phyloP scores from a whole-genome alignment of 768 basidiomycete genomes.

The Hygrocybe coccinea region DNA sequence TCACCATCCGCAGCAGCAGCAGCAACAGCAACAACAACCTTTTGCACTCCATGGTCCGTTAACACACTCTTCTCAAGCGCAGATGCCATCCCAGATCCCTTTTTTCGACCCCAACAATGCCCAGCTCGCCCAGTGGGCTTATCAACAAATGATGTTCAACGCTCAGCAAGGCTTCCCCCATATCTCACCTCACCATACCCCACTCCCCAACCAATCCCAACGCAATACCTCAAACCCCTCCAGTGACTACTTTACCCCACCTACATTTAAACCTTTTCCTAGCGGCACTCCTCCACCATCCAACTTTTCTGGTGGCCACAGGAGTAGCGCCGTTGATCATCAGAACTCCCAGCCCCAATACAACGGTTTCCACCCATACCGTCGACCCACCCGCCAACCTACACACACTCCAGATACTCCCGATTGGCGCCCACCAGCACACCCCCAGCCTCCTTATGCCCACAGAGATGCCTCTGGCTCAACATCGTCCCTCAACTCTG shows the following conservation, averaged over 20 bases:
- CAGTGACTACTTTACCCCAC: constrained; percentile 55
- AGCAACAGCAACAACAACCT: constrained; percentile 35
- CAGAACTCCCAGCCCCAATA: constrained; percentile 28
- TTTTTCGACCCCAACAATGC: constrained; percentile 74
- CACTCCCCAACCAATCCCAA: constrained; percentile 35
- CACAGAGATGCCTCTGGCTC: constrained; percentile 77
- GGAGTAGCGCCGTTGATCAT: constrained; percentile 20
- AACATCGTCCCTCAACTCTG: constrained; percentile 71
- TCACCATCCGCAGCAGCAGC: constrained; percentile 50
- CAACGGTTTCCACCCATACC: constrained; percentile 77
- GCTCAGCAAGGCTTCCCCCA: constrained; percentile 52
- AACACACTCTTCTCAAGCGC: constrained; percentile 14
- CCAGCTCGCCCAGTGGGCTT: constrained; percentile 82
- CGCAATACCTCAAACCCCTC: constrained; percentile 29
- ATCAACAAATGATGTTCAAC: constrained; percentile 87
- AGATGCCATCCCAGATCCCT: constrained; percentile 47
- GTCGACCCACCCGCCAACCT: constrained; percentile 56
- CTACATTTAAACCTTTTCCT: constrained; percentile 58
- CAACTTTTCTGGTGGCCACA: constrained; percentile 39
- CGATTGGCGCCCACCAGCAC: constrained; percentile 49
- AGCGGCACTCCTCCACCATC: constrained; percentile 68
- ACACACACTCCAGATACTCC: constrained; percentile 31
- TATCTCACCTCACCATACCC: constrained; percentile 37
- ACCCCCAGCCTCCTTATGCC: constrained; percentile 73
- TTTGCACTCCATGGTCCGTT: constrained; percentile 32